Base-by-base conservation (phyloP, 345 rosid genomes). In the Lumnitzera littorea region DNA sequence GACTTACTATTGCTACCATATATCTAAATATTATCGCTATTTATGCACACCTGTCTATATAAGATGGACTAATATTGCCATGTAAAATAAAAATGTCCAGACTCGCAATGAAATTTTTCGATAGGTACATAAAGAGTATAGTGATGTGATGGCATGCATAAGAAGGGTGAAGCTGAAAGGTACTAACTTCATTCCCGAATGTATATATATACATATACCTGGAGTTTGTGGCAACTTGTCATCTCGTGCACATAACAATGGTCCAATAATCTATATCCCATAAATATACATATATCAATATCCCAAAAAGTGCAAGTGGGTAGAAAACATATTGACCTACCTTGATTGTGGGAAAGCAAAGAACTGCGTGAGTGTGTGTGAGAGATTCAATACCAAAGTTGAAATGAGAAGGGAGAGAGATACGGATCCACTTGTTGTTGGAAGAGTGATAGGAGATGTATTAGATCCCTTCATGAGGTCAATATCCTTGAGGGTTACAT, bases 401-500 rank as follows among this genome's bases (percentile, higher is more conserved):
- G 15, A 46, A 27, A 85, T 80, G 91, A 63, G 78, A 3, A 70
- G 86, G 67, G 80, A 79, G 3, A 74, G 87, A 70, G 88, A 55
- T 13, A 55, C 61, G 24, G 73, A 86, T 24, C 87, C 87, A 3
- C 77, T 86, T 3, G 80, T 70, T 11, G 84, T 86, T 20, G 92
- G 89, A 23, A 61, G 92, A 13, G 89, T 86, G 7, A 66, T 86
- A 16, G 92, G 92, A 16, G 92, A 86, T 63, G 84, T 86, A 25
- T 52, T 86, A 62, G 87, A 86, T 41, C 80, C 85, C 12, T 86
- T 83, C 52, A 66, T 71, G 7, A 67, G 70, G 68, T 80, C 87
- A 5, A 62, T 81, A 27, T 15, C 87, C 14, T 67, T 86, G 15
- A 77, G 71, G 55, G 77, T 71, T 23, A 49, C 16, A 36, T 86